Evolutionary conservation across 129 eudicot species (phyloP), one percentile per base, ranked within the genome.

Genomic region (Centrapalus pauciflorus): DNA sequence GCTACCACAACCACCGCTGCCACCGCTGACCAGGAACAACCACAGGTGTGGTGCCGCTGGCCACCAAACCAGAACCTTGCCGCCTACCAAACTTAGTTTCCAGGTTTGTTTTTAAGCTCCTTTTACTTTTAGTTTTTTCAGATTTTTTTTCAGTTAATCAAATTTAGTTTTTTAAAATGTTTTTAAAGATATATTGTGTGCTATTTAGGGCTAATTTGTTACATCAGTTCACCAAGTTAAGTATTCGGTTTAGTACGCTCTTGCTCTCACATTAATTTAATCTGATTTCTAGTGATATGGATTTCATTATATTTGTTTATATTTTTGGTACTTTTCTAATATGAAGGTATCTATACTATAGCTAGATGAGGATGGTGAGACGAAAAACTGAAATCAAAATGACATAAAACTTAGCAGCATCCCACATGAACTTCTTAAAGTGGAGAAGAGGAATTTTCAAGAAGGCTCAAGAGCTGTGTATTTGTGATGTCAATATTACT

Each of bases 371-470:
- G 66, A 77, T 64, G 81, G 81, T 63, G 73, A 70, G 81, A 55
- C 77, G 50, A 38, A 77, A 77, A 70, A 77, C 81, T 46, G 62
- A 77, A 67, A 77, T 77, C 5, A 77, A 19, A 77, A 77, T 58
- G 73, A 77, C 71, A 64, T 77, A 77, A 46, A 77, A 77, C 43
- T 66, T 72, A 45, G 71, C 81, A 56, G 71, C 77, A 63, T 70
- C 77, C 48, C 81, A 77, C 41, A 77, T 77, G 38, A 70, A 73
- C 34, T 77, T 77, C 62, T 77, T 77, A 55, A 77, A 70, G 68
- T 43, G 81, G 21, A 77, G 81, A 77, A 55, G 77, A 41, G 77
- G 81, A 20, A 77, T 77, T 33, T 72, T 77, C 20, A 77, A 77
- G 49, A 77, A 71, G 46, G 81, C 81, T 48, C 72, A 70, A 28